Evolutionary conservation across 331 rosid genomes (phyloP), one percentile per base, ranked within the genome.

Genomic region (Spiraea crenata): DNA sequence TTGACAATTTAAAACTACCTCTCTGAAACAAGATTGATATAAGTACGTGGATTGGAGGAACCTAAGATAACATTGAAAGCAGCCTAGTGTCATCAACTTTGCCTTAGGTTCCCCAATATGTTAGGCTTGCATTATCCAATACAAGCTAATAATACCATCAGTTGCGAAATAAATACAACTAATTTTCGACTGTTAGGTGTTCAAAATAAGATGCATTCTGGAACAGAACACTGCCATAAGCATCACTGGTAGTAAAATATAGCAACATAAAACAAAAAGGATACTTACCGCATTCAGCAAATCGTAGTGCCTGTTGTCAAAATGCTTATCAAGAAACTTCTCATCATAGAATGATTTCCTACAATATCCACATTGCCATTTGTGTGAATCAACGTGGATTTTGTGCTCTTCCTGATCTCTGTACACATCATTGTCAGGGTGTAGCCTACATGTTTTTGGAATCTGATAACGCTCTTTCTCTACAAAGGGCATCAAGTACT

Each of bases 351-450:
- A 93, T 74, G 91, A 87, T 81, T 93, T 93, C 81, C 64, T 91
- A 80, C 99, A 93, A 84, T 87, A 93, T 80, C 97, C 99, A 83
- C 99, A 93, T 49, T 64, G 85, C 99, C 99, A 93, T 63, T 93
- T 96, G 59, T 87, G 54, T 75, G 74, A 63, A 76, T 93, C 92
- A 2, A 86, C n/a, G 70, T 48, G 85, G 75, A 87, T 75, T 81
- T 87, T 93, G 81, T 93, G 92, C 72, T 87, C 90, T 73, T 93
- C 99, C 80, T 93, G 97, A 85, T 91, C 93, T 77, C 90, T 82
- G 77, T 80, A 93, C 70, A 93, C 71, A 75, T 93, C 96, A 65
- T 91, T 89, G 82, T 82, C 83, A 10, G 90, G 89, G 80, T 87
- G 95, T 74, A 93, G 85, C 82, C 84, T 84, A 83, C 99, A 93